These are phyloP conservation scores for Hypomyces rosellus DNA, from an alignment of 2,329 filamentous ascomycete genomes.

Conservation along the genomic window DNA sequence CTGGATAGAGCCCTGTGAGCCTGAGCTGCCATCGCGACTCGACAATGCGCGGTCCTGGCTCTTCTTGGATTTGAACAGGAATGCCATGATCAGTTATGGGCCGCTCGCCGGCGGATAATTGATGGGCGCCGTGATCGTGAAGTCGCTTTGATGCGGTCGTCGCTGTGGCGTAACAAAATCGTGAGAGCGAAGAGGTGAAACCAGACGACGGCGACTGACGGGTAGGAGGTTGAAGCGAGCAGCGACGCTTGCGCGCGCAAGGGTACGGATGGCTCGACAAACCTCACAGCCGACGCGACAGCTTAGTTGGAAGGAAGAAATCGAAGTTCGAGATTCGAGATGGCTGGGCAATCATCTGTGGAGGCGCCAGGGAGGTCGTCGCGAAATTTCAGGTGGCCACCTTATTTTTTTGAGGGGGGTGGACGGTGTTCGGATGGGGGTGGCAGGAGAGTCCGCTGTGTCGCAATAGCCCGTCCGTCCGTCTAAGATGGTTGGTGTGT, in stretches of 20 bases:
- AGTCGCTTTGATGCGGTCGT: background rate
- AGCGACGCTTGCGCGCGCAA: slow-evolving; percentile 11
- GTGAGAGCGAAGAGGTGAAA: background rate
- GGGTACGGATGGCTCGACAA: slow-evolving; percentile 14
- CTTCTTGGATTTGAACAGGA: slow-evolving; percentile 79
- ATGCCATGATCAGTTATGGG: slow-evolving; percentile 58
- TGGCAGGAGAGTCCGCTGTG: background rate
- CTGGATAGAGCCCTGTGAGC: slow-evolving; percentile 43
- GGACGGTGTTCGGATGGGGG: slow-evolving; percentile 7
- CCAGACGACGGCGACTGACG: slow-evolving; percentile 3
- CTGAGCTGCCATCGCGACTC: slow-evolving; percentile 47
- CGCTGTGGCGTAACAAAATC: background rate
- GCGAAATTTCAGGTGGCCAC: slow-evolving; percentile 28
- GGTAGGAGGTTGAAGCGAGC: slow-evolving; percentile 4
- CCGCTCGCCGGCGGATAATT: slow-evolving; percentile 30
- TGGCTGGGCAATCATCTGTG: slow-evolving; percentile 40
- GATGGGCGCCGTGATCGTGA: slow-evolving; percentile 16
- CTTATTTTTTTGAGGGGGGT: slow-evolving; percentile 25
- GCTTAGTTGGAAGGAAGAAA: slow-evolving; percentile 24
- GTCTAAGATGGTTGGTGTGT: background rate
- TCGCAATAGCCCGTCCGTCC: background rate
- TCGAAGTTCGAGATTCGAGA: slow-evolving; percentile 32
- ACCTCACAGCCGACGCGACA: slow-evolving; percentile 18
- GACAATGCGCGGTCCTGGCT: slow-evolving; percentile 56
- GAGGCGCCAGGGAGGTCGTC: slow-evolving; percentile 24